Conservation (phyloP, 495 filamentous ascomycete genomes). For the Oidiodendron maius region DNA sequence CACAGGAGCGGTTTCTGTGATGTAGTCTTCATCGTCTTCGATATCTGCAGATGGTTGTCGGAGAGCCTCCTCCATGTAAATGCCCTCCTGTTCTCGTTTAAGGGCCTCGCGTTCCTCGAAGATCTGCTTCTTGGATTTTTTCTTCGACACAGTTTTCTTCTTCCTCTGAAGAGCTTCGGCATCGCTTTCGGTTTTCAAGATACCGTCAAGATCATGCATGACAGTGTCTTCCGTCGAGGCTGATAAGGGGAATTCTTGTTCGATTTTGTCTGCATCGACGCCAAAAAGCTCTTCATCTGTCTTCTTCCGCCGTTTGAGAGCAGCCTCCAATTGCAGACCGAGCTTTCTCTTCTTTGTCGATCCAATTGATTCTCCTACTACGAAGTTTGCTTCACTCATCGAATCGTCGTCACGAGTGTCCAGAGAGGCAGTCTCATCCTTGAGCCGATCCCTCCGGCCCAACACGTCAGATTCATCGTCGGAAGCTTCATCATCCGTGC, state of each 20-base stretch:
- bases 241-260: conserved; percentile 36
- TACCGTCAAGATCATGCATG: conserved; percentile 32
- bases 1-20: conserved; percentile 18
- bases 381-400: conserved; percentile 49
- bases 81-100: conserved; percentile 38
- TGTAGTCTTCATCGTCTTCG: conserved; percentile 19
- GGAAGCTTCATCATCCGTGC: conserved; percentile 56
- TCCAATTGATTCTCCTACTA: conserved; percentile 31
- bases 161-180: conserved; percentile 23
- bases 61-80: conserved; percentile 29
- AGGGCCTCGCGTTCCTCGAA: conserved; percentile 62
- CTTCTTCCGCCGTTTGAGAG: conserved; percentile 54
- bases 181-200: conserved; percentile 35
- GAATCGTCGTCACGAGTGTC: conserved; percentile 46
- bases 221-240: conserved; percentile 28
- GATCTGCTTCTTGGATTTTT: conserved; percentile 70
- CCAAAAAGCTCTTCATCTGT: conserved; percentile 76
- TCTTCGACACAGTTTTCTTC: conserved; percentile 50
- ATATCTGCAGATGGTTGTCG: conserved; percentile 19
- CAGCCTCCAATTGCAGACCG: conserved; percentile 48
- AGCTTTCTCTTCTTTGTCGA: conserved; percentile 66
- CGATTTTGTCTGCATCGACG: conserved; percentile 47
- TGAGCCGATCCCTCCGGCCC: neutral
- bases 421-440: conserved; percentile 23
- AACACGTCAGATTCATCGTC: conserved; percentile 44